These are phyloP conservation scores for Sphagnum tenellum DNA, from an alignment of 225 moss, liverwort and hornwort genomes.

Conservation along the genomic window DNA sequence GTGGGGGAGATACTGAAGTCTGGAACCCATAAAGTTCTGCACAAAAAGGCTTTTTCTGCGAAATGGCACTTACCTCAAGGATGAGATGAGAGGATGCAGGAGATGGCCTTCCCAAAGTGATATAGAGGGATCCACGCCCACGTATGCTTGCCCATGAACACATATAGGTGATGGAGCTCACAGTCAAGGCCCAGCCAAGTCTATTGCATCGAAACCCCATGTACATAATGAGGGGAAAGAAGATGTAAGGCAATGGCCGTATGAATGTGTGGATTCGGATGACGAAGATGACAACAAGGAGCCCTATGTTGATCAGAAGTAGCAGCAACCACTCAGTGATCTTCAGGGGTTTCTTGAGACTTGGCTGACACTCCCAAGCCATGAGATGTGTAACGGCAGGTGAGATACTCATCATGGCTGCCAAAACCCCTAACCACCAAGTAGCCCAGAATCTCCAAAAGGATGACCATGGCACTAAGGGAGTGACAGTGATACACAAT, in stretches of 20 bases:
- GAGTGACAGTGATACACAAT: constrained; percentile 21
- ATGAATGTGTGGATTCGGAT: constrained; percentile 31
- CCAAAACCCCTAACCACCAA: constrained; percentile 25
- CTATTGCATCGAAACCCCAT: constrained; percentile 67
- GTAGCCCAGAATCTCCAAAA: constrained; percentile 27
- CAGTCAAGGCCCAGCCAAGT: constrained; percentile 61
- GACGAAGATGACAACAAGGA: constrained; percentile 42
- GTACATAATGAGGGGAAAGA: constrained; percentile 66
- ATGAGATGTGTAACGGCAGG: constrained; percentile 21
- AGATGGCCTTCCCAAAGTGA: constrained; percentile 18
- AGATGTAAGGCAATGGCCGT: constrained; percentile 60
- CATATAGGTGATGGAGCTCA: constrained; percentile 35
- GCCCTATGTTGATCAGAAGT: constrained; percentile 1
- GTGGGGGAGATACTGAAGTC: background rate
- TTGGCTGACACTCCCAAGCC: constrained; percentile 16
- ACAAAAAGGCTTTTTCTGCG: no score
- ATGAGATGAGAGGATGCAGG: constrained; percentile 44
- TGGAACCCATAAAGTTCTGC: background rate
- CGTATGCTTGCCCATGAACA: constrained; percentile 32
- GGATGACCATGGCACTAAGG: constrained; percentile 26
- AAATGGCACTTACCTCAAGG: constrained; percentile 31
- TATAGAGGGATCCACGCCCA: constrained; percentile 40
- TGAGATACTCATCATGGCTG: constrained; percentile 25
- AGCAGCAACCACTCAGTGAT: constrained; percentile 30
- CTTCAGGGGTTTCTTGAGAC: constrained; percentile 14